Base-by-base conservation (phyloP, 192 early-diverging fungal genomes). In the Coemansia sp. region DNA sequence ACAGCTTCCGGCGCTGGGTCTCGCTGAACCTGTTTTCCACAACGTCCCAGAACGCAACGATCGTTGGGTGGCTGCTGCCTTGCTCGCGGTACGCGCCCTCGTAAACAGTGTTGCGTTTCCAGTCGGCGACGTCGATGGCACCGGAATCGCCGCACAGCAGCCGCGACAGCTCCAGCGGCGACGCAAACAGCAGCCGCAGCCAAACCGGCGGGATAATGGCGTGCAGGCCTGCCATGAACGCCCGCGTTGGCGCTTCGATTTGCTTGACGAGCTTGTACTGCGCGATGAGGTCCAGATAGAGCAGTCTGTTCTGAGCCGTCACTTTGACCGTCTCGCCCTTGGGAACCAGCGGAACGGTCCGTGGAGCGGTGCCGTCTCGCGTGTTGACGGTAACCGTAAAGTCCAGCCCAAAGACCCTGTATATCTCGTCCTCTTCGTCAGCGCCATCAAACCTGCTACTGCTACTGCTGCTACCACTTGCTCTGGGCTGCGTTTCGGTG, bases 131-230 rank as follows among this genome's bases (percentile, higher is more conserved):
- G 64, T 95, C 88, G 46, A 99, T 92, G 5, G 87, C 87, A 5
- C 85, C 82, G 8, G 86, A 78, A 51, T 90, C 85, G 22, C 97
- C 97, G 11, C 91, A 92, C 55, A 99, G 63, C 18, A 99, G 86
- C 15, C 92, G 86, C 61, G 95, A 95, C n/a, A 97, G 82, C 78
- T 99, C 97, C 68, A 90, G 86, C 67, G 90, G 89, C 74, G 76
- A 73, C 62, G 94, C 96, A 82, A 99, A 99, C 87, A 99, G 91
- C 40, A 78, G 69, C 42, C 85, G 82, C 40, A 99, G 70, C 96
- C 95, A 98, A 65, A 86, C 84, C 3, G 89, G 86, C n/a, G 92
- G 87, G 37, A 99, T 88, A 49, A 99, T 78, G n/a, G 91, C 85
- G 8, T 85, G 85, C n/a, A 99, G 69, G 0, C 97, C 97, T 0